Evolutionary conservation across 345 rosid species (phyloP), one percentile per base, ranked within the genome.

Genomic region (Salix brachista): DNA sequence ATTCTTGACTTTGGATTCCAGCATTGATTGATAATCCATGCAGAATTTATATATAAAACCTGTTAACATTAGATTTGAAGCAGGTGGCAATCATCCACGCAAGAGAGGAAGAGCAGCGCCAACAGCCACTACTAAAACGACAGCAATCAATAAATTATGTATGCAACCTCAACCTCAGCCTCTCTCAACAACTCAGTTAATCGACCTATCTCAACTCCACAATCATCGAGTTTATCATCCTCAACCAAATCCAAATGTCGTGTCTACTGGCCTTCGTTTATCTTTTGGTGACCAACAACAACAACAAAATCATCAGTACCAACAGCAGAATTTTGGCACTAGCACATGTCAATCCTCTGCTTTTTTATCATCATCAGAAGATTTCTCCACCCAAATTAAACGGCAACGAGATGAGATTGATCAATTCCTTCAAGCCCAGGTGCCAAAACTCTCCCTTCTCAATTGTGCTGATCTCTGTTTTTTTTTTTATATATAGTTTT

Each of bases 231-330:
- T 34, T 34, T 85, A 82, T 23, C 80, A 75, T 14, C 62, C 70
- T n/a, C 89, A 82, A 42, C 79, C 86, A 73, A 89, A 87, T 84
- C 28, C 67, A 65, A 65, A 58, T 58, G 89, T 86, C 23, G 92
- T 95, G 72, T 95, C 97, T 39, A 95, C 96, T 5, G 98, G 97
- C 36, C 91, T 92, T 76, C 89, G 86, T 0, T 86, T 94, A 78
- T 92, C 92, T 39, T 92, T 88, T 67, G 90, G 87, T 9, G 90
- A 89, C 56, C 89, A 81, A 54, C 88, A 85, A 16, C 85, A 42
- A 16, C 83, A 52, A 9, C 82, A 81, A 30, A 80, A 85, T 17
- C 74, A 71, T 52, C 77, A 66, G 6, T 76, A 67, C 17, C 81
- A 77, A 0, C 72, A 70, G 2, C 90, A 65, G n/a, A 86, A 75